A percentile compares a stretch with the other conserved stretches of the same genome.
These are phyloP conservation scores for Suhomyces wounanorum DNA, from an alignment of 1,139 yeast genomes.

Conservation along the genomic window DNA sequence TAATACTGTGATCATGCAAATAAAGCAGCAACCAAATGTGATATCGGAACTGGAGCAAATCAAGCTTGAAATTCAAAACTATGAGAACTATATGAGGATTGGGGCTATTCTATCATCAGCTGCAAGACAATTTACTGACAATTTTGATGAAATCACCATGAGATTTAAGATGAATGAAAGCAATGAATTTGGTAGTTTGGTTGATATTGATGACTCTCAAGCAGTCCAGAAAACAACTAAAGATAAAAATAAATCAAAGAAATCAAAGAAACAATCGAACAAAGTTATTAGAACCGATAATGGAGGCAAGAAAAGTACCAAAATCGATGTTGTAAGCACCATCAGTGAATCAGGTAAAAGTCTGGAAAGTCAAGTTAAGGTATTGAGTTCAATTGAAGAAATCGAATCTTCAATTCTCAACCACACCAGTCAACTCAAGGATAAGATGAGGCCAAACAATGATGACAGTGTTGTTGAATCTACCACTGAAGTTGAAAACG, in stretches of 20 bases:
- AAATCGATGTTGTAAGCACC: constrained; percentile 6
- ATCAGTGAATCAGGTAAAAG: constrained; percentile 1
- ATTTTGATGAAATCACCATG: constrained; percentile 13
- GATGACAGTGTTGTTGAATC: constrained; percentile 7
- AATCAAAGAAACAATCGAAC: constrained; percentile 8
- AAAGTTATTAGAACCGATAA: neutral
- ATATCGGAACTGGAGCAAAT: neutral
- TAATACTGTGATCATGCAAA: constrained; percentile 16
- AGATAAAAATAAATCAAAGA: constrained; percentile 5
- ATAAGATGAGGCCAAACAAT: constrained; percentile 8
- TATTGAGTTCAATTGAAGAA: constrained; percentile 29
- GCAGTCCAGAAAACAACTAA: neutral
- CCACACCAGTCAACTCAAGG: constrained; percentile 28
- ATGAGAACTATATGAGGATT: constrained; percentile 29
- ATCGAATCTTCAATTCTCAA: constrained; percentile 33
- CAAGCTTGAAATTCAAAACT: constrained; percentile 16
- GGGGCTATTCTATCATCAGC: constrained; percentile 25
- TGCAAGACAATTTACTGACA: constrained; percentile 16
- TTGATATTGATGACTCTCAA: constrained; percentile 16
- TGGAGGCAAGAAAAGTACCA: neutral
- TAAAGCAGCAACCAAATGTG: constrained; percentile 3
- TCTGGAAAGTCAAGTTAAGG: constrained; percentile 10
- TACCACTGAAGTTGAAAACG: constrained; percentile 9
- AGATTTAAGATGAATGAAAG: constrained; percentile 9
- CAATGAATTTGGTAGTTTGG: constrained; percentile 4